These are phyloP conservation scores for Candida adriatica DNA, from an alignment of 805 yeast species.

Conservation along the genomic window DNA sequence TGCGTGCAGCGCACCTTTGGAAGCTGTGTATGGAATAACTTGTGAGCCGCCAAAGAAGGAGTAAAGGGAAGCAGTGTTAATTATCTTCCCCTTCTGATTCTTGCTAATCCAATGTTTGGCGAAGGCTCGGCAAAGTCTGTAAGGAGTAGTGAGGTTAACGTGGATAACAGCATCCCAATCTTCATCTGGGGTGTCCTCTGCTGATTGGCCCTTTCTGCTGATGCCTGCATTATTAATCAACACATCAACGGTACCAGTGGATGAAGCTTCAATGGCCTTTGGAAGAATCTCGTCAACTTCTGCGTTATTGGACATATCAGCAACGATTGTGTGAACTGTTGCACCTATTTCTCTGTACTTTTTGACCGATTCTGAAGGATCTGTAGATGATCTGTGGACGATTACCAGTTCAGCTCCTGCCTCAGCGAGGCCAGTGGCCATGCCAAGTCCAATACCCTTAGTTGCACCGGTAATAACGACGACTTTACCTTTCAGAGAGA, in stretches of 20 bases:
- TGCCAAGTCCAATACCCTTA: conserved; percentile 74
- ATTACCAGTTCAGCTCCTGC: conserved; percentile 77
- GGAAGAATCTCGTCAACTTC: conserved; percentile 8
- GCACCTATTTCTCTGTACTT: conserved; percentile 32
- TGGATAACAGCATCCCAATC: conserved; percentile 67
- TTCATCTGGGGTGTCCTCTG: conserved; percentile 24
- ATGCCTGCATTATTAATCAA: conserved; percentile 88
- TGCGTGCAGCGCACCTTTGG: conserved; percentile 76
- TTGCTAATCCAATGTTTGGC: conserved; percentile 58
- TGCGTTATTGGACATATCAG: conserved; percentile 5
- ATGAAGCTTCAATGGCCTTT: conserved; percentile 41
- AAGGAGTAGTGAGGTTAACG: conserved; percentile 71
- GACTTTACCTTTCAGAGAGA: conserved; percentile 75
- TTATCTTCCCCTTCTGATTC: conserved; percentile 55
- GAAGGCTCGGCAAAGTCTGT: conserved; percentile 66
- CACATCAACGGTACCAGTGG: conserved; percentile 58
- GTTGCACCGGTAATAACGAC: conserved; percentile 81
- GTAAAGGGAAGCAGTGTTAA: conserved; percentile 75
- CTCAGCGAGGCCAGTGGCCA: conserved; percentile 75
- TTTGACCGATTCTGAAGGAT: conserved; percentile 10
- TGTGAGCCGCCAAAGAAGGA: conserved; percentile 18
- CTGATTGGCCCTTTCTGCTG: conserved; percentile 59
- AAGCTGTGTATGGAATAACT: conserved; percentile 69
- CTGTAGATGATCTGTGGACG: conserved; percentile 19
- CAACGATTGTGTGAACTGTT: conserved; percentile 3